These are phyloP conservation scores for Volvox reticuliferus DNA, from an alignment of 139 green algal species.

Conservation along the genomic window DNA sequence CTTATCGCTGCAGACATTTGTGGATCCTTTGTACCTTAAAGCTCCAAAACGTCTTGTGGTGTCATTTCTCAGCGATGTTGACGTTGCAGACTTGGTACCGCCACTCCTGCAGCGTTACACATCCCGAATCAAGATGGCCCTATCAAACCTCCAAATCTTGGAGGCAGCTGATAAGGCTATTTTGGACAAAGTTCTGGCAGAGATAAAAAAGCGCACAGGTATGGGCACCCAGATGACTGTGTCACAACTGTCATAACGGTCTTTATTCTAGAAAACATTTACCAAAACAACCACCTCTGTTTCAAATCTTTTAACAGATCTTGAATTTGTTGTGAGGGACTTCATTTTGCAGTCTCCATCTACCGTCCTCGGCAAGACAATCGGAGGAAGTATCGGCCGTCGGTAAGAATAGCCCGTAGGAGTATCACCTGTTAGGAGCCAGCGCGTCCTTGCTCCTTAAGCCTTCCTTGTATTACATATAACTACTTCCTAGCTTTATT, in stretches of 20 bases:
- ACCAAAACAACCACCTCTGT: not conserved
- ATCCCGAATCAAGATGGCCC: not conserved
- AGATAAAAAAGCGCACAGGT: constrained; percentile 14
- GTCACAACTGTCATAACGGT: not conserved
- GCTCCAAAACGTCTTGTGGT: constrained; percentile 20
- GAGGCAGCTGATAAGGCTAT: constrained; percentile 1
- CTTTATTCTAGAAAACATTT: not conserved
- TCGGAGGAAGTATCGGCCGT: not conserved
- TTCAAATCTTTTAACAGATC: not conserved
- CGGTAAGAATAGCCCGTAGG: not conserved
- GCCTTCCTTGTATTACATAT: not conserved
- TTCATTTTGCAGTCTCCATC: constrained; percentile 7
- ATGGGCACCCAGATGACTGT: not conserved
- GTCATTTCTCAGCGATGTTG: not conserved
- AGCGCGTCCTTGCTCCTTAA: no score
- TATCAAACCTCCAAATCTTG: constrained; percentile 30
- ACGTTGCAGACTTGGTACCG: constrained; percentile 20
- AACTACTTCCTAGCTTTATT: not conserved
- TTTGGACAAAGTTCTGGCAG: not conserved
- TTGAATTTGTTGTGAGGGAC: constrained; percentile 32
- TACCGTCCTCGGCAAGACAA: not conserved
- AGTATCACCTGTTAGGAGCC: no score
- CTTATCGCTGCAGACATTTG: not conserved
- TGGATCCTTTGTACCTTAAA: not conserved
- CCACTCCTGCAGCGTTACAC: constrained; percentile 17